Conservation (phyloP, 257 asterid species). For the Nemophila menziesii region DNA sequence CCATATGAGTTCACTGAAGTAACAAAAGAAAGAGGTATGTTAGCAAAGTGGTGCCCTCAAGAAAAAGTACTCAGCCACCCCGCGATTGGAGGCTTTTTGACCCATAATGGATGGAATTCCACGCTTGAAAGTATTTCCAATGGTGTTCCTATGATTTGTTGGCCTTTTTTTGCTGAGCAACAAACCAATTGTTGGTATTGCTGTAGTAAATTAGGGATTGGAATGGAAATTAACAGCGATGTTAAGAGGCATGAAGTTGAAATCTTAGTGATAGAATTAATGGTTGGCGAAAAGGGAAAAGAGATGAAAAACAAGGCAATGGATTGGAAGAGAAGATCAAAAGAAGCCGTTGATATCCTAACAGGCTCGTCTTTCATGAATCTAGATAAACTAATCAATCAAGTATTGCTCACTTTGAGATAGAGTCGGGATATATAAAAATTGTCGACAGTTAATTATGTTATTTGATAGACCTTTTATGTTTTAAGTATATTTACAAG, state of each 20-base stretch:
- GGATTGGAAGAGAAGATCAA: constrained; percentile 25
- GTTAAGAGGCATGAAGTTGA: constrained; percentile 39
- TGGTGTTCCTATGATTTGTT: constrained; percentile 51
- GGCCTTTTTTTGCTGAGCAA: constrained; percentile 58
- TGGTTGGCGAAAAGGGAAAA: constrained; percentile 27
- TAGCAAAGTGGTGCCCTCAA: constrained; percentile 45
- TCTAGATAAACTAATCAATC: constrained; percentile 20
- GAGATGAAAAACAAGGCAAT: constrained; percentile 22
- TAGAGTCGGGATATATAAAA: no score
- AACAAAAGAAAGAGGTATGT: constrained; percentile 23
- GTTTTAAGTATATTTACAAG: no score
- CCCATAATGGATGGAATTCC: constrained; percentile 53
- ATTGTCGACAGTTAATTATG: no score
- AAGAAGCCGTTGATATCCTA: constrained; percentile 11
- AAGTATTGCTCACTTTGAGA: constrained; percentile 10
- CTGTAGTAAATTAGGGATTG: constrained; percentile 27
- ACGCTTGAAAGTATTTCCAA: constrained; percentile 26
- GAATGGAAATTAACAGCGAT: constrained; percentile 36
- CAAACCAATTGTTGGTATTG: constrained; percentile 42
- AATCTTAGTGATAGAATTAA: constrained; percentile 22
- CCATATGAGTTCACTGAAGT: constrained; percentile 23
- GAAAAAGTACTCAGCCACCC: constrained; percentile 42
- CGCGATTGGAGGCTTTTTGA: constrained; percentile 40
- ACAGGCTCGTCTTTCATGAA: constrained; percentile 19
- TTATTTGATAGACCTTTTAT: no score